Base-by-base conservation (phyloP, 768 basidiomycete genomes). In the Leccinum longicurvipes region DNA sequence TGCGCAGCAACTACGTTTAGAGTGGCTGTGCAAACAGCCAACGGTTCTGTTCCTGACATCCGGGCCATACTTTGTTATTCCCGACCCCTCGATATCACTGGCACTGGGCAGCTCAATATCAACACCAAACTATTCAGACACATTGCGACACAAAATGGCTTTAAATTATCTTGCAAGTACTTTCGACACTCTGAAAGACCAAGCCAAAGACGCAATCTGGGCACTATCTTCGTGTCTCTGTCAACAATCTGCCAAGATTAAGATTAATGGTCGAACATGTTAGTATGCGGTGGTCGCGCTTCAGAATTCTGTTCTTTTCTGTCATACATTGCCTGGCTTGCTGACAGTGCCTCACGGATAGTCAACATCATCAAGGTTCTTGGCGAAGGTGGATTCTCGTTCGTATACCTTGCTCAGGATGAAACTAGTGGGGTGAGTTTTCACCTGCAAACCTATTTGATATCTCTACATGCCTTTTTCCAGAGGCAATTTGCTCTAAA, bases 261-360 rank as follows among this genome's bases (percentile, higher is more conserved):
- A 98, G 76, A 94, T 99, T 58, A 97, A 96, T 63, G 96, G 96
- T 34, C 82, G 96, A 62, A 91, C 92, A 39, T 98, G 90, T 91
- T 63, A 79, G 86, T 80, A 54, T 47, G 15, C 52, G n/a, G n/a
- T 21, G 29, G 49, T 57, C 46, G 28, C 47, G 19, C 53, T 28
- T 51, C 34, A 2, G n/a, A 44, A 41, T 28, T 47, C 47, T 51
- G 51, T 44, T 12, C 46, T 58, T 55, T 56, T 51, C n/a, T 42
- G 17, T 44, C 29, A 11, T 53, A 15, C 36, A 41, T 51, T 50
- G 6, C 34, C 41, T 4, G 51, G 21, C 28, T n/a, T 29, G 32
- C 54, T 61, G 27, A 58, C 21, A 17, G 51, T 24, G 15, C 58
- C 47, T 44, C 27, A 19, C 8, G 34, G 50, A 11, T 63, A 92